phyloP scores from a whole-genome alignment of 2,329 filamentous ascomycete genomes.

The Paecilomyces formosus region DNA sequence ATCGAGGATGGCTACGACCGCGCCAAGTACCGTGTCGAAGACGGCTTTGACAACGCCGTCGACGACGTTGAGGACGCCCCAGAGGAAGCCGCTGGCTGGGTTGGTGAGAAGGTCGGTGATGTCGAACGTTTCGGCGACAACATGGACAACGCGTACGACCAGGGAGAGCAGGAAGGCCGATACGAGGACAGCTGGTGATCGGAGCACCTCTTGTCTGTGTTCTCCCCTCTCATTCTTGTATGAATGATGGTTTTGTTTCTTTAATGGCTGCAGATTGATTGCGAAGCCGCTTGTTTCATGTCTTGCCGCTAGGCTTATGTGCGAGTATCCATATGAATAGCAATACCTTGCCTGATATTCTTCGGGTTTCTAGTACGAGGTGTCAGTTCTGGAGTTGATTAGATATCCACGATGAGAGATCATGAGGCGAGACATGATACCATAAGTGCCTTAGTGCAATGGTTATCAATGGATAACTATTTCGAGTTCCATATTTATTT shows the following conservation, averaged over 20 bases:
- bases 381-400: neutral
- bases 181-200: constrained; percentile 8
- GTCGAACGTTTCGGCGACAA: constrained; percentile 38
- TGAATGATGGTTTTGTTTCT: neutral
- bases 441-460: too few species aligned
- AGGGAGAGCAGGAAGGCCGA: constrained; percentile 26
- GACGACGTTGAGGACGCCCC: constrained; percentile 26
- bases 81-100: constrained; percentile 30
- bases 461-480: too few species aligned
- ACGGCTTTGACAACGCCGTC: constrained; percentile 17
- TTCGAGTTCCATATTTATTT: too few species aligned
- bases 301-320: neutral
- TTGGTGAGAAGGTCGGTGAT: constrained; percentile 34
- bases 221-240: neutral
- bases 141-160: constrained; percentile 38
- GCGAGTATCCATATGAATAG: neutral
- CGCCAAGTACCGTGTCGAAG: constrained; percentile 21
- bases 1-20: constrained; percentile 23
- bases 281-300: neutral
- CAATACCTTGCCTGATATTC: neutral
- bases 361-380: neutral
- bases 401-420: neutral
- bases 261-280: neutral
- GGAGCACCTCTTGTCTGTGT: neutral
- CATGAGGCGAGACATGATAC: neutral